These are phyloP conservation scores for Thinopyrum elongatum DNA, from an alignment of 176 grass and related monocot genomes.

Conservation along the genomic window DNA sequence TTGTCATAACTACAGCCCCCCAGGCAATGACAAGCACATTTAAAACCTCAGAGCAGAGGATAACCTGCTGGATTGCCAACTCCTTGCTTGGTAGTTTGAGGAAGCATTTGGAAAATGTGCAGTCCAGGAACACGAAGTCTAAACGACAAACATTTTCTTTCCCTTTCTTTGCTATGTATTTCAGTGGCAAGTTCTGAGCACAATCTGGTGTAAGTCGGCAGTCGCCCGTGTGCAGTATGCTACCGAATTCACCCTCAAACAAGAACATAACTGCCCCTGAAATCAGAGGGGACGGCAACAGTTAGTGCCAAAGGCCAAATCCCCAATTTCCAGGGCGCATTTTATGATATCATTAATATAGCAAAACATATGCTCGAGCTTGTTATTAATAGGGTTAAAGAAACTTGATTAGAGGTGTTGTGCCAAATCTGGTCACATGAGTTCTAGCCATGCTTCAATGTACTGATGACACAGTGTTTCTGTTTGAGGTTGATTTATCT, in stretches of 20 bases:
- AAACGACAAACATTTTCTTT: slow-evolving; percentile 47
- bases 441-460: not conserved
- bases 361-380: not conserved
- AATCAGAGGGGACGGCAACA: not conserved
- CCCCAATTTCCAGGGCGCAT: not conserved
- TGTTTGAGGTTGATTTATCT: not conserved
- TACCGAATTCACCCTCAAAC: slow-evolving; percentile 87
- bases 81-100: slow-evolving; percentile 82
- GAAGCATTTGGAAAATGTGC: slow-evolving; percentile 76
- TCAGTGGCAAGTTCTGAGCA: slow-evolving; percentile 72
- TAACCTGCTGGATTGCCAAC: slow-evolving; percentile 82
- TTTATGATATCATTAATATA: not conserved
- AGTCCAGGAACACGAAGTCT: slow-evolving; percentile 82
- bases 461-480: not conserved
- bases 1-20: not conserved
- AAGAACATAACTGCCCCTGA: slow-evolving; percentile 86
- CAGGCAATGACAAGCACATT: not conserved
- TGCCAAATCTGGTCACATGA: not conserved
- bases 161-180: slow-evolving; percentile 81
- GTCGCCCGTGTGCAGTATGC: slow-evolving; percentile 81
- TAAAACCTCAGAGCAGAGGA: slow-evolving; percentile 8
- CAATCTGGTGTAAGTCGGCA: slow-evolving; percentile 69
- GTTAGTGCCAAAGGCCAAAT: not conserved
- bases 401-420: not conserved
- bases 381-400: not conserved